A percentile compares a stretch with the other conserved stretches of the same genome.
phyloP scores from a whole-genome alignment of 805 yeast genomes.

The Sugiyamaella americana region DNA sequence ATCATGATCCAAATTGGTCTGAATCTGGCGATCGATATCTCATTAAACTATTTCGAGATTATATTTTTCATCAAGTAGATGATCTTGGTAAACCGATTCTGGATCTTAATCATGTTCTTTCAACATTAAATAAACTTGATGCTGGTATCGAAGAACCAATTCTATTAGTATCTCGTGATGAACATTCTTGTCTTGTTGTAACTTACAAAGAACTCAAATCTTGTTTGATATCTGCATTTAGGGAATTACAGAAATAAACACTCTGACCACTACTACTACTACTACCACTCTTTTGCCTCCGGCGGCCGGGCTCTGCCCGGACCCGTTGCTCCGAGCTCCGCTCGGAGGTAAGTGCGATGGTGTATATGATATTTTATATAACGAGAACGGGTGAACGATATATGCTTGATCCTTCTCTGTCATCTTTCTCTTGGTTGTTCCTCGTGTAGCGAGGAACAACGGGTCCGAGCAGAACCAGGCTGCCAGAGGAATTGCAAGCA shows the following conservation, averaged over 20 bases:
- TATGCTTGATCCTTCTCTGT: too few relatives aligned
- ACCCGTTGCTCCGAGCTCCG: neutral
- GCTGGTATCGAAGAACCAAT: constrained; percentile 85
- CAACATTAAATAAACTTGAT: constrained; percentile 80
- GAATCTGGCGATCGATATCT: constrained; percentile 73
- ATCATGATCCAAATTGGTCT: constrained; percentile 54
- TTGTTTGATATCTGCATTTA: constrained; percentile 62
- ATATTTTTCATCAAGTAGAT: constrained; percentile 77
- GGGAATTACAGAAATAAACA: constrained; percentile 43
- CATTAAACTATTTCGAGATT: constrained; percentile 70
- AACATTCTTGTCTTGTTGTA: constrained; percentile 75
- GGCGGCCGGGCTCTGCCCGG: neutral
- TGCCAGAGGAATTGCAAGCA: too few relatives aligned
- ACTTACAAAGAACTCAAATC: constrained; percentile 74
- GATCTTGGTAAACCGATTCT: constrained; percentile 69
- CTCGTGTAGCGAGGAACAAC: neutral
- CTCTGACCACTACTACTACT: too few relatives aligned
- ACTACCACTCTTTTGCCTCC: too few relatives aligned
- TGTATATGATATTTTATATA: too few relatives aligned
- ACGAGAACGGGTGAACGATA: too few relatives aligned
- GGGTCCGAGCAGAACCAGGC: neutral
- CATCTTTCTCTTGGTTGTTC: neutral
- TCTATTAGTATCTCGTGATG: constrained; percentile 76
- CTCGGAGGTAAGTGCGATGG: too few relatives aligned
- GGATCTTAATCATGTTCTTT: constrained; percentile 76